A percentile compares a stretch with the other conserved stretches of the same genome.
Conservation (phyloP, 208 protist species). For the Phytomonas sp. region DNA sequence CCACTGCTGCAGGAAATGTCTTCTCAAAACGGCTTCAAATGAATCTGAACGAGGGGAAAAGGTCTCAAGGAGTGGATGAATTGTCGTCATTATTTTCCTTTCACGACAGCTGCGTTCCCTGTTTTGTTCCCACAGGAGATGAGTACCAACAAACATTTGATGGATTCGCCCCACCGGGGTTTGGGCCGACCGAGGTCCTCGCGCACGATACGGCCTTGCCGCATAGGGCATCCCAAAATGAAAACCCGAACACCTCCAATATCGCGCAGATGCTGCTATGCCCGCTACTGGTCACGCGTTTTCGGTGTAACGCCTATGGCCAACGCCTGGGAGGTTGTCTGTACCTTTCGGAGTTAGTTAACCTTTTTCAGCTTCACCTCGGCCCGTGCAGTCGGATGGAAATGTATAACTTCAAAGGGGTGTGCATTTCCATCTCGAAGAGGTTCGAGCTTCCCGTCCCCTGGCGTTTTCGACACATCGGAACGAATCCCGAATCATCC, state of each 20-base stretch:
- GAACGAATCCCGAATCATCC: background rate
- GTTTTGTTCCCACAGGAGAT: constrained; percentile 61
- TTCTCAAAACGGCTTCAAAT: constrained; percentile 13
- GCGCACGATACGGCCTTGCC: background rate
- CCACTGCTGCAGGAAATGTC: constrained; percentile 49
- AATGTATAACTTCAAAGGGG: constrained; percentile 44
- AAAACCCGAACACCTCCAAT: background rate
- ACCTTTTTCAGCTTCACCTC: constrained; percentile 71
- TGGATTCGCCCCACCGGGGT: constrained; percentile 37
- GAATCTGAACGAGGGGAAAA: background rate
- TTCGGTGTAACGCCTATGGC: constrained; percentile 34
- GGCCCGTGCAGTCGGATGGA: constrained; percentile 53
- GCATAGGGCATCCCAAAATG: background rate
- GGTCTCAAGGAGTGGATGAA: background rate
- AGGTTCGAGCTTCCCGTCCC: constrained; percentile 38
- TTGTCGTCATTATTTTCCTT: constrained; percentile 45
- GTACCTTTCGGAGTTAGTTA: constrained; percentile 41
- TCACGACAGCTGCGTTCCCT: constrained; percentile 42
- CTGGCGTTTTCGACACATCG: constrained; percentile 35
- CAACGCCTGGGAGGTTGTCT: constrained; percentile 29
- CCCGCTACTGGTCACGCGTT: constrained; percentile 36
- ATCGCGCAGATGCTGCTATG: constrained; percentile 17
- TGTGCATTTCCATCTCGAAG: constrained; percentile 61
- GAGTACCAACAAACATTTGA: constrained; percentile 46
- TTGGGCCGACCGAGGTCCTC: background rate